phyloP scores from a whole-genome alignment of 1,284 basidiomycete species.

The Chalciporus sp. region DNA sequence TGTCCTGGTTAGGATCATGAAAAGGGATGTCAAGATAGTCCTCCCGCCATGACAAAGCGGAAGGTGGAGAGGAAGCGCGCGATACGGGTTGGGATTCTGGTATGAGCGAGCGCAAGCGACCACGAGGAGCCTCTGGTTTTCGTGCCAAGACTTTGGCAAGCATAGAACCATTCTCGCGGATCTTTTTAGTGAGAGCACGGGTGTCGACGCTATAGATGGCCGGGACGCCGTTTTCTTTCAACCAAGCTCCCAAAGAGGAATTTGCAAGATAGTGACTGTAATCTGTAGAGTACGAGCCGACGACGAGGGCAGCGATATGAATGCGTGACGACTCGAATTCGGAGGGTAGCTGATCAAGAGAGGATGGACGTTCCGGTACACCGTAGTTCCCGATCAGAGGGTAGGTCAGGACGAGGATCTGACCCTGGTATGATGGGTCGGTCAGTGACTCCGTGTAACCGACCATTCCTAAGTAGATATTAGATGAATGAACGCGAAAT shows the following conservation, averaged over 20 bases:
- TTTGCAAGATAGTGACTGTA: slow-evolving; percentile 95
- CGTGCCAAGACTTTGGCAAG: slow-evolving; percentile 81
- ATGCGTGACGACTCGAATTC: slow-evolving; percentile 96
- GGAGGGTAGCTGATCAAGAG: slow-evolving; percentile 63
- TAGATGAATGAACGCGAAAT: slow-evolving; percentile 11
- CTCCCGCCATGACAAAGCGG: slow-evolving; percentile 68
- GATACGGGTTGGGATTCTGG: slow-evolving; percentile 47
- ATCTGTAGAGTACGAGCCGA: slow-evolving; percentile 93
- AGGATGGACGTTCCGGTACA: slow-evolving; percentile 78
- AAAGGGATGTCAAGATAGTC: slow-evolving; percentile 85
- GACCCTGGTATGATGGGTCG: slow-evolving; percentile 98
- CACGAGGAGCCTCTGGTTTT: slow-evolving; percentile 45
- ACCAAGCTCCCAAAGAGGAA: slow-evolving; percentile 89
- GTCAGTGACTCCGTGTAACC: slow-evolving; percentile 99
- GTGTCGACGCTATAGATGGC: slow-evolving; percentile 98
- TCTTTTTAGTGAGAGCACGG: slow-evolving; percentile 94
- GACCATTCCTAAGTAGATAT: slow-evolving; percentile 81
- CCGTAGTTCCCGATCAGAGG: slow-evolving; percentile 98
- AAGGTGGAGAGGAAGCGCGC: slow-evolving; percentile 56
- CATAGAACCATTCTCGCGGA: slow-evolving; percentile 93
- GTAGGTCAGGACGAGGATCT: slow-evolving; percentile 97
- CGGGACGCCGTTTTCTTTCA: slow-evolving; percentile 93
- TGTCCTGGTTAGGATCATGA: slow-evolving; percentile 86
- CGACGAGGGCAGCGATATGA: slow-evolving; percentile 89
- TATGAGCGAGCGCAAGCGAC: slow-evolving; percentile 35